Base-by-base conservation (phyloP, 2,329 filamentous ascomycete genomes). In the Penicillium sp. region DNA sequence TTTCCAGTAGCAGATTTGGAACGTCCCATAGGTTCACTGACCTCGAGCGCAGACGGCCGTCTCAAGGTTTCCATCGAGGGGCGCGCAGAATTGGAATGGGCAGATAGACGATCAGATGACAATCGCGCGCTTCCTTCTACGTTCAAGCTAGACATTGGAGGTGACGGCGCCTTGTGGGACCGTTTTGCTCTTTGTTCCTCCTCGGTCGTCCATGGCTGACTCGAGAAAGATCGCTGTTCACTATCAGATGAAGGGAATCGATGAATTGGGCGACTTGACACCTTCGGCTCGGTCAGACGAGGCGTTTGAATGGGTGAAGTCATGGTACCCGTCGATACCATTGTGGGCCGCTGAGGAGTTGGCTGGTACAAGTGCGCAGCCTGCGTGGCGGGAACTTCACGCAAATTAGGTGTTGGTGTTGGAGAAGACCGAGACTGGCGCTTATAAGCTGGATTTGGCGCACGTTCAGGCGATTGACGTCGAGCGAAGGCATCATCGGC, bases 401-500 rank as follows among this genome's bases (percentile, higher is more conserved):
- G 66, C 32, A 57, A 57, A 29, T 54, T 64, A 26, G 60, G 58
- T 18, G 65, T 46, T 32, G 66, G 65, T 8, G 60, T 59, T 26
- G 64, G 63, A n/a, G 70, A 62, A 10, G 63, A 47, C 32, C 67
- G 64, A 8, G 67, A 58, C 44, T 60, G 67, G 45, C 62, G 64
- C 32, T 61, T 62, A 6, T 58, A 56, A 13, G 59, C 35, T n/a
- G 62, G 64, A 52, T 65, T 72, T 53, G 71, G 71, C 58, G 61
- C 64, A 57, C 63, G 60, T 52, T 67, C 69, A 27, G 69, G 64
- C 7, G 69, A 62, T 9, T 72, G 60, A 35, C 70, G 77, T 32
- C 79, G 74, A 14, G 81, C 84, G 72, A 97, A 97, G 0, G 87
- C 91, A 67, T 96, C 87, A 65, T 97, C 91, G 3, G 89, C 91